Percentiles rank a stretch among this genome's conserved stretches.
These are phyloP conservation scores for Annulohypoxylon nitens DNA, from an alignment of 495 filamentous ascomycete genomes.

Conservation along the genomic window DNA sequence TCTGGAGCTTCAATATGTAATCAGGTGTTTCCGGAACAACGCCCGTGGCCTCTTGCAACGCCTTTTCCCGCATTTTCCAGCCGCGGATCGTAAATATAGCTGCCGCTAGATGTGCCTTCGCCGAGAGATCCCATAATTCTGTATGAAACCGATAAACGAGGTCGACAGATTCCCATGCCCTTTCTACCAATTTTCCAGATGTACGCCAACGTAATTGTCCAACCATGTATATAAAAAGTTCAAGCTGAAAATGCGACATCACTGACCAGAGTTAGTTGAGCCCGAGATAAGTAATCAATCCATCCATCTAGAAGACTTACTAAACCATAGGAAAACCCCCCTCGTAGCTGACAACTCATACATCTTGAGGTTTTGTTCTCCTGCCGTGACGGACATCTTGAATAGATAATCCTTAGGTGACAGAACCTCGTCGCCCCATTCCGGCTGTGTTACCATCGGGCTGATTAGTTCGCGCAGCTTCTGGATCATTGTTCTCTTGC, in stretches of 20 bases:
- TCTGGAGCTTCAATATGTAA: constrained; percentile 54
- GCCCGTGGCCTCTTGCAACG: constrained; percentile 39
- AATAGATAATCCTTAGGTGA: constrained; percentile 62
- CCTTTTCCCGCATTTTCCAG: constrained; percentile 60
- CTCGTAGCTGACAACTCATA: constrained; percentile 54
- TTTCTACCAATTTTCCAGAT: constrained; percentile 63
- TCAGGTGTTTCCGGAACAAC: constrained; percentile 49
- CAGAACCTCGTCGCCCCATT: constrained; percentile 55
- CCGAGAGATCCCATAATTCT: constrained; percentile 60
- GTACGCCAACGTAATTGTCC: constrained; percentile 65
- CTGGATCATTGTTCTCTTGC: constrained; percentile 59
- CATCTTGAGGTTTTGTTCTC: constrained; percentile 60
- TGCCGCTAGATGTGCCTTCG: constrained; percentile 56
- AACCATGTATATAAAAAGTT: constrained; percentile 66
- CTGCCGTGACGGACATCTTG: constrained; percentile 56
- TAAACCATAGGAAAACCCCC: constrained; percentile 66
- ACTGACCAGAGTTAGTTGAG: constrained; percentile 42
- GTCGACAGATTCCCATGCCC: constrained; percentile 63
- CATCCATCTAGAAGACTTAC: constrained; percentile 37
- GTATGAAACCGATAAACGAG: constrained; percentile 58
- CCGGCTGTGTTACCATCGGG: constrained; percentile 59
- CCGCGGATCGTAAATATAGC: constrained; percentile 61
- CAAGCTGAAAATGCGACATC: constrained; percentile 63
- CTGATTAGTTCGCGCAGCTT: constrained; percentile 61
- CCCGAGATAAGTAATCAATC: neutral